phyloP scores from a whole-genome alignment of 805 yeast species.

The Sugiyamaella floridensis region DNA sequence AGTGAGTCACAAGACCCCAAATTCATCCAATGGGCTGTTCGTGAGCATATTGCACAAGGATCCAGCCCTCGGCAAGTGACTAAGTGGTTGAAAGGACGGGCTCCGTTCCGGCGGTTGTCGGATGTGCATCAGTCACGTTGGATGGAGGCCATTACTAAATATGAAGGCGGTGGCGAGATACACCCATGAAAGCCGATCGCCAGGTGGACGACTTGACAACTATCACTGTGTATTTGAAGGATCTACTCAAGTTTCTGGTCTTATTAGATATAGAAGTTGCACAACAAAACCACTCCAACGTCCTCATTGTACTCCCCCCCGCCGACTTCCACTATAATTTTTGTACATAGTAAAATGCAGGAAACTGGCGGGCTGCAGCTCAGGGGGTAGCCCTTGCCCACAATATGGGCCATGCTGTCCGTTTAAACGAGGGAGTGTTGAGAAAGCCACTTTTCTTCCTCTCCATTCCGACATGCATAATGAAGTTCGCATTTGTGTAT shows the following conservation, averaged over 20 bases:
- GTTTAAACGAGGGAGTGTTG: neutral
- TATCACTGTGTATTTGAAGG: too few relatives aligned
- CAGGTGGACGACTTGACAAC: too few relatives aligned
- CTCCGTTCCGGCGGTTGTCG: neutral
- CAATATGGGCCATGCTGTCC: neutral
- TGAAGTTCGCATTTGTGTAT: slow-evolving; percentile 15
- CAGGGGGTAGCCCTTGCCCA: neutral
- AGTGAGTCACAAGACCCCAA: neutral
- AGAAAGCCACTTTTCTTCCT: too few relatives aligned
- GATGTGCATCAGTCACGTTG: neutral
- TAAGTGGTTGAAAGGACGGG: neutral
- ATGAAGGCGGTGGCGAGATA: too few relatives aligned
- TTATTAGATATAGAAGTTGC: too few relatives aligned
- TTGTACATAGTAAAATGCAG: neutral
- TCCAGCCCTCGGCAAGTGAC: neutral
- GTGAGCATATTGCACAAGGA: neutral
- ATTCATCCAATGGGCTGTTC: neutral
- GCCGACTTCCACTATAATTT: too few relatives aligned
- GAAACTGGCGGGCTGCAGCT: neutral
- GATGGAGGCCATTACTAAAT: neutral
- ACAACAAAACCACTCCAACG: too few relatives aligned
- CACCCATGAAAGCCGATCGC: too few relatives aligned
- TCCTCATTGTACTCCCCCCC: too few relatives aligned
- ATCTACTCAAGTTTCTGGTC: too few relatives aligned
- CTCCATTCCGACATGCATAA: neutral